phyloP scores from a whole-genome alignment of 2,329 filamentous ascomycete genomes.

The Claviceps sp. region DNA sequence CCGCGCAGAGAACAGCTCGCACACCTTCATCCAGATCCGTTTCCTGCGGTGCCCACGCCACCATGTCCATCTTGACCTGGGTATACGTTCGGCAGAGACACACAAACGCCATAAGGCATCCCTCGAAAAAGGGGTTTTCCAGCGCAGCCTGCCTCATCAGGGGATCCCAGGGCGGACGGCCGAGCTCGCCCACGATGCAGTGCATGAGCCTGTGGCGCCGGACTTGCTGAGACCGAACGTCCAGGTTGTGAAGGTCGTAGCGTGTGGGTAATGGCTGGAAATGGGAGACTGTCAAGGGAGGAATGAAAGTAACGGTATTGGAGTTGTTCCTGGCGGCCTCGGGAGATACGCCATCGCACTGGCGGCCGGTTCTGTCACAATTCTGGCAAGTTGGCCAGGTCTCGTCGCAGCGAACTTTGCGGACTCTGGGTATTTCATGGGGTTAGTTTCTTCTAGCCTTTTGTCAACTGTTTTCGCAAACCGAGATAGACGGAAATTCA shows the following conservation, averaged over 20 bases:
- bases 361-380: conserved; percentile 7
- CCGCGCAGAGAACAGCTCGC: neutral
- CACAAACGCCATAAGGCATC: conserved; percentile 8
- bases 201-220: conserved; percentile 6
- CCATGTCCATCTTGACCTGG: conserved; percentile 5
- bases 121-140: conserved; percentile 6
- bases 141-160: conserved; percentile 7
- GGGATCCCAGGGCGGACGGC: conserved; percentile 5
- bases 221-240: conserved; percentile 3
- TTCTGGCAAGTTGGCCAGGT: conserved; percentile 8
- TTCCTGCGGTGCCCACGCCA: neutral
- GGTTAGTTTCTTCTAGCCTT: neutral
- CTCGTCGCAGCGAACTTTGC: conserved; percentile 11
- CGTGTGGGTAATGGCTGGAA: conserved; percentile 4
- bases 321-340: neutral
- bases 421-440: conserved; percentile 4
- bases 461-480: neutral
- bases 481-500: neutral
- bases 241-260: neutral
- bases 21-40: neutral
- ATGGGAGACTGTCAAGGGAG: conserved; percentile 8
- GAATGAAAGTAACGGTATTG: conserved; percentile 9
- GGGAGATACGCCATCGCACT: conserved; percentile 8
- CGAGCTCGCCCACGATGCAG: conserved; percentile 7
- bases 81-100: conserved; percentile 6